Base-by-base conservation (phyloP, 192 early-diverging fungal genomes). In the Coemansia brasiliensis region DNA sequence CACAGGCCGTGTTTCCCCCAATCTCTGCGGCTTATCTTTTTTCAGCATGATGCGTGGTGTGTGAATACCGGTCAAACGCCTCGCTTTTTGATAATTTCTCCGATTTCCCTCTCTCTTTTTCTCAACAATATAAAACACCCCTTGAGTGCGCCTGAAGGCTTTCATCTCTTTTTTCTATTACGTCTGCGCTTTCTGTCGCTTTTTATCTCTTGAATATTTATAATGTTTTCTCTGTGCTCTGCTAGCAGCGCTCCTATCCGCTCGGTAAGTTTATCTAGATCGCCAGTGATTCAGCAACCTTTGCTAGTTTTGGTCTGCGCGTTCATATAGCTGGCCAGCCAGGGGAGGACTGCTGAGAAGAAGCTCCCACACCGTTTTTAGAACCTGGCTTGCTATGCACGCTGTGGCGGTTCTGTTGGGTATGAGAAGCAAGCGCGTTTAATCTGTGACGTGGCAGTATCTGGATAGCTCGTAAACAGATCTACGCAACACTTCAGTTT, bases 211-310 rank as follows among this genome's bases (percentile, higher is more conserved):
- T 25, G n/a, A n/a, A n/a, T 16, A 25, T 50, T 16, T 41, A 57
- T 62, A 52, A 79, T 79, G 75, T 79, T 79, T 58, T 66, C 65
- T 72, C 69, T 79, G 56, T 65, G 75, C 57, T 56, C 75, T 39
- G 54, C 75, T 45, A 62, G 52, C 58, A 64, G 52, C 59, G 65
- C 64, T 46, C 51, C 75, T 58, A 62, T 39, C 51, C 68, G 75
- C 48, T 72, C 75, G 69, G 75, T 79, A 79, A 79, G 75, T 65
- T 6, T 25, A 2, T 26, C 41, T 39, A 46, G 24, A 18, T 37
- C 26, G 6, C 32, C 32, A 35, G 6, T 7, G n/a, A n/a, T n/a
- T n/a, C n/a, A n/a, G n/a, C n/a, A n/a, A n/a, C n/a, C n/a, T n/a
- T n/a, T n/a, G n/a, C n/a, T n/a, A n/a, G 32, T 44, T 21, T 20